phyloP scores from a whole-genome alignment of 306 rosid genomes.

The Ormosia emarginata region DNA sequence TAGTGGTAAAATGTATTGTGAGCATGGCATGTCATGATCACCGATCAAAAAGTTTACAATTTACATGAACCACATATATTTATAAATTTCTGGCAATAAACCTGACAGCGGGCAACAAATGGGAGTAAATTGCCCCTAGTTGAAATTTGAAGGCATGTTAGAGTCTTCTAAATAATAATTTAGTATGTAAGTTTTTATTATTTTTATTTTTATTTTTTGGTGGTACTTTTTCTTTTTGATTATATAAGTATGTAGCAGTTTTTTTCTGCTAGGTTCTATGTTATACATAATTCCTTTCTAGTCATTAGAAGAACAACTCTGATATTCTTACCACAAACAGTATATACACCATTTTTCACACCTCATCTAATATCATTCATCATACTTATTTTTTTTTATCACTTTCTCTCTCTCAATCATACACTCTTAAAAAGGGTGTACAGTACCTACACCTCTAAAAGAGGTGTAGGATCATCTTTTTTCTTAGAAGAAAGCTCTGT shows the following conservation, averaged over 20 bases:
- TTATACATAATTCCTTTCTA: constrained; percentile 5
- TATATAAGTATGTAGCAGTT: not conserved
- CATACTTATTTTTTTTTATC: too few species aligned
- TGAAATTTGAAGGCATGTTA: not conserved
- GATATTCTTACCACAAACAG: too few species aligned
- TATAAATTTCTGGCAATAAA: constrained; percentile 9
- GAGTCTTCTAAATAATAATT: not conserved
- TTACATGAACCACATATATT: not conserved
- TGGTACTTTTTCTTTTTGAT: not conserved
- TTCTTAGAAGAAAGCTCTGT: not conserved
- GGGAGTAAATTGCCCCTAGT: not conserved
- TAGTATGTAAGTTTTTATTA: not conserved
- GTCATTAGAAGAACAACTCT: not conserved
- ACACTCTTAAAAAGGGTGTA: too few species aligned
- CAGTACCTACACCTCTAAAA: too few species aligned
- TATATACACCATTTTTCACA: too few species aligned
- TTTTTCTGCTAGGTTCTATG: not conserved
- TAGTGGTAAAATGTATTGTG: not conserved
- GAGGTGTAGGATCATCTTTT: too few species aligned
- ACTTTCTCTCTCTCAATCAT: too few species aligned
- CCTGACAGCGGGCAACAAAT: not conserved
- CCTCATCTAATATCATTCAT: too few species aligned
- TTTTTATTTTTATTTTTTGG: not conserved
- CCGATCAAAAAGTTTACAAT: not conserved
- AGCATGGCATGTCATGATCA: not conserved